phyloP scores from a whole-genome alignment of 371 early-diverging fungal genomes.

The Mortierella sp. region DNA sequence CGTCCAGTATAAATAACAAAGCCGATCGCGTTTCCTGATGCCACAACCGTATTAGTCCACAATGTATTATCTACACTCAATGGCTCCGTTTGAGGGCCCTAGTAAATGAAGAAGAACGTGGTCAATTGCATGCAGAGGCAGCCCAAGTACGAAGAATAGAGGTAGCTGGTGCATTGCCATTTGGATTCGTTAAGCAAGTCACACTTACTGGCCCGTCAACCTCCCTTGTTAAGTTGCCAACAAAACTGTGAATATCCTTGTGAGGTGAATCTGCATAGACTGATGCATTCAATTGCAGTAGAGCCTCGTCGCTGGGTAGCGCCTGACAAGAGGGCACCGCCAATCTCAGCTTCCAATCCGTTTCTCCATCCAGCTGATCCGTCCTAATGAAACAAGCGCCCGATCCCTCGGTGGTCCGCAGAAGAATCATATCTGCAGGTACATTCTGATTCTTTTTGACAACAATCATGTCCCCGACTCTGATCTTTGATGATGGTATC shows the following conservation, averaged over 20 bases:
- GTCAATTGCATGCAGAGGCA: no score
- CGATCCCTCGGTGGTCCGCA: slow-evolving; percentile 85
- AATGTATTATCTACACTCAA: slow-evolving; percentile 94
- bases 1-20: slow-evolving; percentile 97
- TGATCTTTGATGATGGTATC: slow-evolving; percentile 86
- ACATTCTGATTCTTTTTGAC: slow-evolving; percentile 93
- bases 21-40: slow-evolving; percentile 93
- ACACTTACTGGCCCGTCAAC: slow-evolving; percentile 60
- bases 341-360: slow-evolving; percentile 98
- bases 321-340: slow-evolving; percentile 87
- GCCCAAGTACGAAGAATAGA: no score
- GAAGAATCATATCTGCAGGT: slow-evolving; percentile 92
- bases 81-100: slow-evolving; percentile 67
- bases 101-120: no score
- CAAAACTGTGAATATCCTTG: slow-evolving; percentile 97
- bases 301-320: slow-evolving; percentile 65
- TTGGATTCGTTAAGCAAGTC: neutral
- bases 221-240: slow-evolving; percentile 80
- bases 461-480: slow-evolving; percentile 94
- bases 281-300: slow-evolving; percentile 72
- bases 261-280: slow-evolving; percentile 94
- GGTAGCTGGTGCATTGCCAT: no score
- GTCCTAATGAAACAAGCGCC: slow-evolving; percentile 98
- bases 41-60: slow-evolving; percentile 99
- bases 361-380: slow-evolving; percentile 99